These are phyloP conservation scores for Pleurotus tuber-regium DNA, from an alignment of 768 basidiomycete species.

Conservation along the genomic window DNA sequence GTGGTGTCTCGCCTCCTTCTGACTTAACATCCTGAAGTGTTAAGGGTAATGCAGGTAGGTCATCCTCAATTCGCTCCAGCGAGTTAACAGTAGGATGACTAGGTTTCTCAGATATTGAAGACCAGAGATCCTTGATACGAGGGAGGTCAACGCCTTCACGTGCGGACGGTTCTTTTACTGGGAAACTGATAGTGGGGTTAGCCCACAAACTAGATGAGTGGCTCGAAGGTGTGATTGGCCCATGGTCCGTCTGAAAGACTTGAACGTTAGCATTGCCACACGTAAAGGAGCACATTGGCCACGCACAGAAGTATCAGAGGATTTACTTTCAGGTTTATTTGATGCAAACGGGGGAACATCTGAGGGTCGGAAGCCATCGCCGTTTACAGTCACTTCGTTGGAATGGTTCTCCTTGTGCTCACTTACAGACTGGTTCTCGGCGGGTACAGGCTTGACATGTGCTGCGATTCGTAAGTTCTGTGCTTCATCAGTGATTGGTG, in stretches of 20 bases:
- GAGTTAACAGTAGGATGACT: slow-evolving; percentile 71
- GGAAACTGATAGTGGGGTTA: slow-evolving; percentile 50
- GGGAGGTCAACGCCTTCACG: slow-evolving; percentile 72
- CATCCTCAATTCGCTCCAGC: slow-evolving; percentile 80
- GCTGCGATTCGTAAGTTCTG: slow-evolving; percentile 20
- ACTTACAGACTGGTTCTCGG: slow-evolving; percentile 1
- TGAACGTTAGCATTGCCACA: slow-evolving; percentile 12
- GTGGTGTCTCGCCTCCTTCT: slow-evolving; percentile 80
- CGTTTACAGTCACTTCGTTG: slow-evolving; percentile 2
- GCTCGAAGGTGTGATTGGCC: slow-evolving; percentile 45
- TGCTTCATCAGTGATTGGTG: slow-evolving; percentile 18
- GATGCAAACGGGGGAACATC: slow-evolving; percentile 24
- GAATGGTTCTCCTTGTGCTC: neutral
- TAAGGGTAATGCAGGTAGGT: slow-evolving; percentile 75
- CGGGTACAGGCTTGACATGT: slow-evolving; percentile 19
- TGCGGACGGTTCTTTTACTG: slow-evolving; percentile 66
- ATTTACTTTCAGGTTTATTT: slow-evolving; percentile 46
- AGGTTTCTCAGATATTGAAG: slow-evolving; percentile 72
- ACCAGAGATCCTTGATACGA: slow-evolving; percentile 83
- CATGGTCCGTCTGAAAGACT: slow-evolving; percentile 35
- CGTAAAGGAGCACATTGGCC: slow-evolving; percentile 4
- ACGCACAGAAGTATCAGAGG: slow-evolving; percentile 55
- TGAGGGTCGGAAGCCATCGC: slow-evolving; percentile 13
- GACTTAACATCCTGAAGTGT: slow-evolving; percentile 84
- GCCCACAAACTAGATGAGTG: slow-evolving; percentile 41